Base-by-base conservation (phyloP, 768 basidiomycete species). In the Lyophyllum decastes region DNA sequence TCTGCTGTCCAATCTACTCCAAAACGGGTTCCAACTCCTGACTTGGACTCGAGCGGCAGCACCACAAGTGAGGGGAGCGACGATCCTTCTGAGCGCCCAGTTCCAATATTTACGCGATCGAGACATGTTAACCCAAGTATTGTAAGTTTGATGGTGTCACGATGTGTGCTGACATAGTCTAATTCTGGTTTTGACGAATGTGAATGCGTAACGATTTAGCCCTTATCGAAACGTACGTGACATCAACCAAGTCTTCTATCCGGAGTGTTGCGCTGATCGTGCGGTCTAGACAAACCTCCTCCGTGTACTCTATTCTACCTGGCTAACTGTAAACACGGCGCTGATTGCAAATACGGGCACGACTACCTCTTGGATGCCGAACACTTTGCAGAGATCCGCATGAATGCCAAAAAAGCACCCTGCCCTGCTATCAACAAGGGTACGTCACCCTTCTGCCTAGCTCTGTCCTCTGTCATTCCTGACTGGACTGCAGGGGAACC, bases 251-350 rank as follows among this genome's bases (percentile, higher is more conserved):
- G 22, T 21, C 40, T 55, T 48, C 48, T 49, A 21, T 46, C 35
- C 27, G 59, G 56, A 46, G 51, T 56, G 25, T 59, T 54, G 60
- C 55, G 57, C 63, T 69, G 46, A 63, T 59, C 51, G 19, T 34
- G 14, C 43, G 54, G 34, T 61, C 30, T 64, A 85, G 86, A 87
- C 64, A 82, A 74, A 64, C 86, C 87, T 1, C 81, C 87, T 22
- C 86, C 87, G 16, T 88, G 87, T 66, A 87, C 85, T 17, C 70
- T 86, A 49, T 87, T 84, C 70, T 88, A 87, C 66, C 73, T 88
- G 25, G 78, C 82, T 27, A 77, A 74, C 47, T 88, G 87, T 74
- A 83, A 84, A 65, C 79, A 81, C 54, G 85, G 83, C 16, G 65
- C 72, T 9, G 77, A 79, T 24, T 89, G 87, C 67, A 82, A 79